Conservation (phyloP, 1,139 yeast genomes). For the Hanseniaspora gamundiae region DNA sequence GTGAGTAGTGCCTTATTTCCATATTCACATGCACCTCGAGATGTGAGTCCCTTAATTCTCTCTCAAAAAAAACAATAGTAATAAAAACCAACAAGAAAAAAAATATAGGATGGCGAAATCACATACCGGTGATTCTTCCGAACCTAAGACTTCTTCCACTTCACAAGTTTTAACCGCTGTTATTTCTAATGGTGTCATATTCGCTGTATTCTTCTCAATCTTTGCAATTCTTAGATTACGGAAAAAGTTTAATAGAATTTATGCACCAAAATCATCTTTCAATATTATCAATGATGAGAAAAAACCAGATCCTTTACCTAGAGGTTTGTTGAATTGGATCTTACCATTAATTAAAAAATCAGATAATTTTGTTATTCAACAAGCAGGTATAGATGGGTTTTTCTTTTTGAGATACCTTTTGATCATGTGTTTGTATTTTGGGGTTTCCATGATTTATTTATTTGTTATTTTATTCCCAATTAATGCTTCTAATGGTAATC, state of each 20-base stretch:
- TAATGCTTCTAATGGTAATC: constrained; percentile 50
- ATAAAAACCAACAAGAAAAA: not conserved
- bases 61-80: not conserved
- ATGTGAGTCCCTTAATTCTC: not conserved
- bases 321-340: constrained; percentile 55
- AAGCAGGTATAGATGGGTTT: constrained; percentile 67
- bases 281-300: constrained; percentile 48
- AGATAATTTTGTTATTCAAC: constrained; percentile 52
- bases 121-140: constrained; percentile 10
- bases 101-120: constrained; percentile 1
- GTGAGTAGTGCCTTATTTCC: not conserved
- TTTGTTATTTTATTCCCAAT: constrained; percentile 54
- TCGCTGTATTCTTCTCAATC: constrained; percentile 38
- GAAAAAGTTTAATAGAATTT: constrained; percentile 42
- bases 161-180: constrained; percentile 54
- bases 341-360: constrained; percentile 44
- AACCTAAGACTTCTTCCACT: constrained; percentile 39
- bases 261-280: constrained; percentile 52
- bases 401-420: constrained; percentile 49
- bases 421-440: constrained; percentile 32
- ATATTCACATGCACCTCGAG: not conserved
- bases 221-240: constrained; percentile 41
- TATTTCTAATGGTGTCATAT: constrained; percentile 41
- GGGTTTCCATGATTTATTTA: constrained; percentile 31
- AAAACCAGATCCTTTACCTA: constrained; percentile 50